Percentiles rank a stretch among this genome's conserved stretches.
phyloP scores from a whole-genome alignment of 2,329 filamentous ascomycete species.

The Kalmusia sp. region DNA sequence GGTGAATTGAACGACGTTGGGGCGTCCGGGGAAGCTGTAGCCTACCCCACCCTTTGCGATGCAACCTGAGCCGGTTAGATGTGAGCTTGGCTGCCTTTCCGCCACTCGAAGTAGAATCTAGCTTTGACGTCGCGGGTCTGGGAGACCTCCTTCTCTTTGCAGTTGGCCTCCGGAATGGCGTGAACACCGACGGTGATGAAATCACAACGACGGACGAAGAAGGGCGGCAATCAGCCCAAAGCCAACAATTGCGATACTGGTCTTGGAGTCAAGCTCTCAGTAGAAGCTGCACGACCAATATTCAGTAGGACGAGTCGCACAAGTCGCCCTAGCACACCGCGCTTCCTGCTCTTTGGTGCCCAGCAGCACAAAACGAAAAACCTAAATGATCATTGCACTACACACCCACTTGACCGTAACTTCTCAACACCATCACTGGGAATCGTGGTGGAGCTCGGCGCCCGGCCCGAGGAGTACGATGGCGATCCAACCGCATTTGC shows the following conservation, averaged over 20 bases:
- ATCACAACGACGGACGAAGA: neutral
- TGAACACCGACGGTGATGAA: neutral
- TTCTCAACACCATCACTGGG: constrained; percentile 28
- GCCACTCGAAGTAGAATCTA: neutral
- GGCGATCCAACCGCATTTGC: neutral
- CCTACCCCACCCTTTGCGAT: neutral
- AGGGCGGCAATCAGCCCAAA: neutral
- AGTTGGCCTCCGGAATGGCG: neutral
- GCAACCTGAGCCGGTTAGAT: neutral
- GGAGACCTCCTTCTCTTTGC: neutral
- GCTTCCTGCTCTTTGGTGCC: neutral
- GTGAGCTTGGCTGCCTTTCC: neutral
- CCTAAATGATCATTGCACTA: neutral
- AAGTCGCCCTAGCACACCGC: neutral
- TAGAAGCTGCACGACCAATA: neutral
- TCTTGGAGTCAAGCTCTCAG: neutral
- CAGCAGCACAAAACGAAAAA: neutral
- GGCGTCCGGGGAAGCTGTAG: too few relatives aligned
- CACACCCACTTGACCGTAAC: constrained; percentile 13
- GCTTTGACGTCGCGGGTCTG: neutral
- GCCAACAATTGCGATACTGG: neutral
- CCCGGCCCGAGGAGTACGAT: neutral
- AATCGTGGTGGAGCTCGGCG: constrained; percentile 20
- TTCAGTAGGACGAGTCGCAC: neutral
- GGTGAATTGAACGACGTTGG: too few relatives aligned